Base-by-base conservation (phyloP, 345 rosid species). In the Hevea brasiliensis region DNA sequence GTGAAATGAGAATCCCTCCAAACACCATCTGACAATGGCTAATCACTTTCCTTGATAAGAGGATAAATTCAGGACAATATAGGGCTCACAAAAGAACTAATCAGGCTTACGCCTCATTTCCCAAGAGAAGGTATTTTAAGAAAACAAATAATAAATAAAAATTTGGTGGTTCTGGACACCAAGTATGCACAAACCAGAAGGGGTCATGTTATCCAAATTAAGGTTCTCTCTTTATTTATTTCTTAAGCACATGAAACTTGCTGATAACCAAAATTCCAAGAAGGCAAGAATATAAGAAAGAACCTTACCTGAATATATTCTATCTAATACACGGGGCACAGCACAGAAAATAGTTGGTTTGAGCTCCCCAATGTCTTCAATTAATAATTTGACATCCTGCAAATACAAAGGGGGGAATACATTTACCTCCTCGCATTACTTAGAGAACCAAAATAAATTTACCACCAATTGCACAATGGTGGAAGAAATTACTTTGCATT, bases 271-370 rank as follows among this genome's bases (percentile, higher is more conserved):
- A 67, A 47, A 48, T 37, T 8, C 24, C 45, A 27, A 57, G 50
- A 26, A 58, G 41, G 61, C 66, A 14, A 42, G 48, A 51, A 35
- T 15, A 70, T 10, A 11, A 44, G 63, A 56, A 58, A 68, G 59
- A 72, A 24, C 48, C 81, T n/a, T 75, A 93, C 99, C 97, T 9
- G 87, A 61, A 84, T 96, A 81, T 74, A 96, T 81, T 83, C 93
- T 88, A 53, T 96, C 97, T 61, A 96, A 75, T 32, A 96, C 99
- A 23, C 98, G 99, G 62, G 99, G 99, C 78, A 96, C 98, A 21
- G 99, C 98, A 75, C 99, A 96, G 81, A 96, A 93, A 67, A 91
- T 70, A 75, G 91, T 85, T 42, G 99, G 97, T 84, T 90, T 93
- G 67, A 96, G 88, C 83, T 90, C 99, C 68, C 85, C 87, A 61